Percentiles rank a stretch among this genome's conserved stretches.
phyloP scores from a whole-genome alignment of 768 basidiomycete genomes.

The Leccinum uliginosum region DNA sequence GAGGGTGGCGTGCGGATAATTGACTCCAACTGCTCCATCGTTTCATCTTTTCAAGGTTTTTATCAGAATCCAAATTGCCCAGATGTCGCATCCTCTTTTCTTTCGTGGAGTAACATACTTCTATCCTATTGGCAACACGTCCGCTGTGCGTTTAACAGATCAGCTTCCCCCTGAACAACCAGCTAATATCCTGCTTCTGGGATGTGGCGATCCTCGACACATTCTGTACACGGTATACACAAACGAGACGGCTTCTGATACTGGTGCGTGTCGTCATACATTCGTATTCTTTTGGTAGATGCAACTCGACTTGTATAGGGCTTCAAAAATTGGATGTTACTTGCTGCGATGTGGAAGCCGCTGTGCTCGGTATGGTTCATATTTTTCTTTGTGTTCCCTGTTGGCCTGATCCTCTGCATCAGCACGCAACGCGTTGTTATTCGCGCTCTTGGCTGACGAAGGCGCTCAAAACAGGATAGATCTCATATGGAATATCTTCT shows the following conservation, averaged over 20 bases:
- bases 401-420: neutral
- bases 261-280: slow-evolving; percentile 6
- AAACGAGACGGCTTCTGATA: slow-evolving; percentile 5
- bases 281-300: neutral
- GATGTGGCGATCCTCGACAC: slow-evolving; percentile 54
- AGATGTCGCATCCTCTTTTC: slow-evolving; percentile 26
- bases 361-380: slow-evolving; percentile 24
- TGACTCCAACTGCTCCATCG: neutral
- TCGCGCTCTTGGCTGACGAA: slow-evolving; percentile 26
- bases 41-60: neutral
- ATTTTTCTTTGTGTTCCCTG: neutral
- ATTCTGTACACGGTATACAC: slow-evolving; percentile 45
- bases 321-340: slow-evolving; percentile 26
- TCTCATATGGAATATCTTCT: slow-evolving; percentile 30
- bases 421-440: slow-evolving; percentile 29
- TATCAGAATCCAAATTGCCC: neutral
- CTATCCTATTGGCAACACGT: slow-evolving; percentile 59
- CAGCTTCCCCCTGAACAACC: slow-evolving; percentile 43
- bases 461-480: slow-evolving; percentile 13
- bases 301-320: slow-evolving; percentile 9
- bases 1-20: too few species aligned
- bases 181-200: slow-evolving; percentile 50
- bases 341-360: slow-evolving; percentile 28
- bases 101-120: slow-evolving; percentile 38
- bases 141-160: slow-evolving; percentile 46